A percentile compares a stretch with the other conserved stretches of the same genome.
These are phyloP conservation scores for Clathrospora elynae DNA, from an alignment of 2,329 filamentous ascomycete genomes.

Conservation along the genomic window DNA sequence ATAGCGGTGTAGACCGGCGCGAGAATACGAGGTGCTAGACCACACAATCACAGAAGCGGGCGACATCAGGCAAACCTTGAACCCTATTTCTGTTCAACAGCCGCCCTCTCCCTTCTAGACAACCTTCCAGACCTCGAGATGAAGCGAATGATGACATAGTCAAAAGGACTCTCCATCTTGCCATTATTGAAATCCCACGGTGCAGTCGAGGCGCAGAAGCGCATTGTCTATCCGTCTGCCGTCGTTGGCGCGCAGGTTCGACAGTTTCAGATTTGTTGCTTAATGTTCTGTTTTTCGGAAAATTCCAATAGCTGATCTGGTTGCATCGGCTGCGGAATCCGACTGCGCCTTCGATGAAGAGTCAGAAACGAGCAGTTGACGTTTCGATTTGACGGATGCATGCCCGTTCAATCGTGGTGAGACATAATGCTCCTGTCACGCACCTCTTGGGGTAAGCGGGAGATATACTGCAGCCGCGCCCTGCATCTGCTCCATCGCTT, in stretches of 20 bases:
- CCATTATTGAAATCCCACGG: constrained; percentile 6
- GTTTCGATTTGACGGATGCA: constrained; percentile 27
- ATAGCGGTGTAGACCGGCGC: constrained; percentile 14
- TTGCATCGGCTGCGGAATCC: no score
- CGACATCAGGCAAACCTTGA: constrained; percentile 9
- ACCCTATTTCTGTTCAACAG: not conserved
- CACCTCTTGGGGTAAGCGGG: constrained; percentile 10
- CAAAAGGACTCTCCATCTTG: no score
- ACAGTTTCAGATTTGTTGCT: no score
- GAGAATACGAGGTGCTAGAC: constrained; percentile 16
- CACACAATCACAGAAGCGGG: constrained; percentile 11
- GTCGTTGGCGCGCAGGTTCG: no score
- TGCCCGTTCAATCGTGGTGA: constrained; percentile 31
- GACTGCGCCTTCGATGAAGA: constrained; percentile 4
- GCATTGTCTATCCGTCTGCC: no score
- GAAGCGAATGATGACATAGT: constrained; percentile 1
- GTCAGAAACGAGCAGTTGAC: constrained; percentile 16
- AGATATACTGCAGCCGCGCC: constrained; percentile 15
- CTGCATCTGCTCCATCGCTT: constrained; percentile 7
- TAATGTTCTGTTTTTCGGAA: no score
- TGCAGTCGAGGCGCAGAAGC: constrained; percentile 1
- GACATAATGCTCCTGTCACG: constrained; percentile 25
- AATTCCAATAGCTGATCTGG: no score
- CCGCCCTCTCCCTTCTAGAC: not conserved
- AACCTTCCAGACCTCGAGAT: constrained; percentile 12